Evolutionary conservation across 768 basidiomycete species (phyloP).

Genomic region (Mycena olivaceomarginata): DNA sequence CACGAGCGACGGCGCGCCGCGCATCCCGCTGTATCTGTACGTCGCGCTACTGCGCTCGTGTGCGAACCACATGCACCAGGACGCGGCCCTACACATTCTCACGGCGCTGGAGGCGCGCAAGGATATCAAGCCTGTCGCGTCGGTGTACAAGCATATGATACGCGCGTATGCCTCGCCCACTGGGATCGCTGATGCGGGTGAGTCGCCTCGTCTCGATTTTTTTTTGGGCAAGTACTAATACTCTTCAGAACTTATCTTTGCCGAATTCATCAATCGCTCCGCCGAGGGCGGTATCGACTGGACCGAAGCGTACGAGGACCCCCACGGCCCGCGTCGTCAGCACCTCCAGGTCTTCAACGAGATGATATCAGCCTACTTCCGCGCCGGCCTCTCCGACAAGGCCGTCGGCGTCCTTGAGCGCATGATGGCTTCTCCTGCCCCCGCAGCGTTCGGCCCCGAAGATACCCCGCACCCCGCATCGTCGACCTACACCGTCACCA

Average conservation of each 20-base stretch:
- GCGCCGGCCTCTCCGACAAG: slow-evolving; percentile 73
- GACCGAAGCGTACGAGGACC: slow-evolving; percentile 45
- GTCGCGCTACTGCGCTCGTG: slow-evolving; percentile 76
- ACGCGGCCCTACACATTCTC: slow-evolving; percentile 80
- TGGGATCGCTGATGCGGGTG: slow-evolving; percentile 63
- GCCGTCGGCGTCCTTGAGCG: slow-evolving; percentile 80
- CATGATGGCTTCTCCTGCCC: slow-evolving; percentile 76
- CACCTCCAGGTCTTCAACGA: slow-evolving; percentile 79
- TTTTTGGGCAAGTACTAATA: background rate
- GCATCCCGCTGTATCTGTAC: slow-evolving; percentile 65
- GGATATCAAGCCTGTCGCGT: slow-evolving; percentile 55
- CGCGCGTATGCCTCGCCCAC: slow-evolving; percentile 72
- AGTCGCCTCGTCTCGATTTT: background rate
- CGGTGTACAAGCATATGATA: slow-evolving; percentile 74
- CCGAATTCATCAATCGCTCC: slow-evolving; percentile 70
- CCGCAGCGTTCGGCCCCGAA: slow-evolving; percentile 55
- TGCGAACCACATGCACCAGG: slow-evolving; percentile 72
- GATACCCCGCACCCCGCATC: slow-evolving; percentile 76
- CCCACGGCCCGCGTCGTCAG: slow-evolving; percentile 51
- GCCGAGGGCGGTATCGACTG: slow-evolving; percentile 60
- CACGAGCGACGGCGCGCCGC: slow-evolving; percentile 54
- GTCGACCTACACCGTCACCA: slow-evolving; percentile 78
- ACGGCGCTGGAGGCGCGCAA: slow-evolving; percentile 72
- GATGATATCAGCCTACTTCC: slow-evolving; percentile 87
- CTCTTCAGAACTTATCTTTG: slow-evolving; percentile 73